phyloP scores from a whole-genome alignment of 345 rosid genomes.

The Euphorbia tirucalli region DNA sequence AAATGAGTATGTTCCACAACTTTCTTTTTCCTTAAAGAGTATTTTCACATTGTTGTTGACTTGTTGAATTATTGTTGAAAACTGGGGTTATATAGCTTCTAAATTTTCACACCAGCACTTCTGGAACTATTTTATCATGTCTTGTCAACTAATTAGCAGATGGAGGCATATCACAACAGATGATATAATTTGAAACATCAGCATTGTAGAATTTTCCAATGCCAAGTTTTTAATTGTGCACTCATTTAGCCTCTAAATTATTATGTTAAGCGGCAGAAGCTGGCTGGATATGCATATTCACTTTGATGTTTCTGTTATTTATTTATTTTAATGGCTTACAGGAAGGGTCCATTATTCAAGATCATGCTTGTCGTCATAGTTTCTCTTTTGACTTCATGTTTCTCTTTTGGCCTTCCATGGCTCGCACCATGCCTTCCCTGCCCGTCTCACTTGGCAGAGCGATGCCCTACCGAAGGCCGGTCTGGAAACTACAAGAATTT shows the following conservation, averaged over 20 bases:
- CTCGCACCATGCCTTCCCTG: slow-evolving; percentile 70
- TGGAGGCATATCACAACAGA: no score
- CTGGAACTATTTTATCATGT: background rate
- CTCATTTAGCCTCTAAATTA: no score
- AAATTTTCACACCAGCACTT: background rate
- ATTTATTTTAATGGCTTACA: no score
- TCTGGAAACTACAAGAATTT: slow-evolving; percentile 77
- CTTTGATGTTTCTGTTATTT: slow-evolving; percentile 3
- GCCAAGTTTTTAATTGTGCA: no score
- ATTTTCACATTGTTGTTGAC: background rate
- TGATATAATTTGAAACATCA: no score
- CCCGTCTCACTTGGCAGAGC: slow-evolving; percentile 45
- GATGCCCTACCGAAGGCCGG: slow-evolving; percentile 68
- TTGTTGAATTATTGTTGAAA: background rate
- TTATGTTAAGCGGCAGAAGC: background rate
- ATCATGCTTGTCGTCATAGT: slow-evolving; percentile 62
- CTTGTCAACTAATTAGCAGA: no score
- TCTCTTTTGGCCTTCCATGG: slow-evolving; percentile 88
- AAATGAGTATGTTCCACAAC: slow-evolving; percentile 57
- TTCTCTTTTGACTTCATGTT: slow-evolving; percentile 76
- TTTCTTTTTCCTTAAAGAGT: no score
- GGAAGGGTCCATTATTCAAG: slow-evolving; percentile 73
- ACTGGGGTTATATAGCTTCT: background rate
- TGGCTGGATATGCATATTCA: background rate
- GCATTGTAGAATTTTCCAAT: no score